Base-by-base conservation (phyloP, 129 eudicot genomes). In the Smallanthus sonchifolius region DNA sequence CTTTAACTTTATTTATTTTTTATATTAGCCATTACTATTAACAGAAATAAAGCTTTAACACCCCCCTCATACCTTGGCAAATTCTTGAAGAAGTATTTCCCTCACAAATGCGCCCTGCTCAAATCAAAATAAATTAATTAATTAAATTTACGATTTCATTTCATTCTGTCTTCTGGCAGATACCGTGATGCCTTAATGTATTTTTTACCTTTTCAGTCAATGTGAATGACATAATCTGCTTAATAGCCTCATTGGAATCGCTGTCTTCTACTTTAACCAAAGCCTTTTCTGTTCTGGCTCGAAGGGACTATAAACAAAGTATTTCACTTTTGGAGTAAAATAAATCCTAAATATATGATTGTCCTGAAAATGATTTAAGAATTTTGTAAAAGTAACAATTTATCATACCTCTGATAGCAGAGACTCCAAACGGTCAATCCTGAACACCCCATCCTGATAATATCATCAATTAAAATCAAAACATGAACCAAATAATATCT, bases 381-480 rank as follows among this genome's bases (percentile, higher is more conserved):
- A 54, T 37, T 20, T 65, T 65, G n/a, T 28, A 19, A 49, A 59
- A 2, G 15, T 38, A 10, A 55, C n/a, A 36, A 48, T 10, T 28
- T 75, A 57, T 45, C 69, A 76, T 86, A 95, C 99, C 96, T 95
- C 97, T 66, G 86, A 77, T 65, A 87, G 65, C 17, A 95, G 86
- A 83, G 99, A 85, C 84, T 95, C 96, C 73, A 95, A 80, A 47
- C 99, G 96, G 72, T 95, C 99, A 75, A 95, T 87, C 82, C 92
- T 84, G 92, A 95, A 95, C 69, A 87, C 86, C 43, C 99, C 99
- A 6, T 88, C 93, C 99, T 95, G 73, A 63, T 39, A 70, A 74
- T 67, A 77, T 39, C 35, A 65, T 48, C 28, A 42, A 35, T 34
- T 70, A 72, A 40, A 63, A 40, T 69, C 32, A 35, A 40, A 72